phyloP scores from a whole-genome alignment of 2,329 filamentous ascomycete species.

The Colletotrichum salicis region DNA sequence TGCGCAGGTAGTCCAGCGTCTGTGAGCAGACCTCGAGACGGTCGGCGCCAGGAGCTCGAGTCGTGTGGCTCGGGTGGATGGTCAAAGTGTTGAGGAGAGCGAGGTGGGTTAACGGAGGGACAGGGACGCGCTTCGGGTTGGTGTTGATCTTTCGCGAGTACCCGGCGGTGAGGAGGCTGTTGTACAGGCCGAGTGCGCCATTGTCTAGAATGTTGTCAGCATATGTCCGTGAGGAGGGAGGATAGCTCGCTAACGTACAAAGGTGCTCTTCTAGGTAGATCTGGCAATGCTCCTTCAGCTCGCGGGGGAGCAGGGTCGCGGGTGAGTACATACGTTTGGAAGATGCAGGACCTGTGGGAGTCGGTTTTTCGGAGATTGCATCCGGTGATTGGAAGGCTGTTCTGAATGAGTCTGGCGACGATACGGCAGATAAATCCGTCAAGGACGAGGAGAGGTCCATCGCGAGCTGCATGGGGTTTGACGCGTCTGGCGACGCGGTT shows the following conservation, averaged over 20 bases:
- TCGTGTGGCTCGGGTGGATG: slow-evolving; percentile 85
- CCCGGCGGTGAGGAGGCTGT: slow-evolving; percentile 69
- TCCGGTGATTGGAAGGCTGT: slow-evolving; percentile 27
- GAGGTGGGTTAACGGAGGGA: slow-evolving; percentile 79
- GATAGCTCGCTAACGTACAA: slow-evolving; percentile 56
- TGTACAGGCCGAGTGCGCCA: slow-evolving; percentile 39
- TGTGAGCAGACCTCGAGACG: slow-evolving; percentile 71
- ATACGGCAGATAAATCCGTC: slow-evolving; percentile 9
- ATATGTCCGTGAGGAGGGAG: not conserved
- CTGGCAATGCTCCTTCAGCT: slow-evolving; percentile 73
- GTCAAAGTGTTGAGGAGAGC: slow-evolving; percentile 82
- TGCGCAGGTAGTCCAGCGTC: slow-evolving; percentile 76
- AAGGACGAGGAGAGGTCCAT: not conserved
- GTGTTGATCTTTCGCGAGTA: slow-evolving; percentile 43
- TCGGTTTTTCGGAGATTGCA: not conserved
- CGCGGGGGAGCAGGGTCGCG: slow-evolving; percentile 66
- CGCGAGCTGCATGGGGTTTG: slow-evolving; percentile 19
- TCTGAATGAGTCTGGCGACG: slow-evolving; percentile 25
- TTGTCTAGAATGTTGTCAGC: slow-evolving; percentile 18
- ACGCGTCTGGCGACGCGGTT: slow-evolving; percentile 32
- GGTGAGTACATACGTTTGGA: not conserved
- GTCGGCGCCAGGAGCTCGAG: slow-evolving; percentile 71
- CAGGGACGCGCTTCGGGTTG: slow-evolving; percentile 58
- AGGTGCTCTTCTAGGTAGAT: slow-evolving; percentile 82
- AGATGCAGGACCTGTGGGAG: not conserved